Evolutionary conservation across 495 filamentous ascomycete genomes (phyloP), one percentile per base, ranked within the genome.

Genomic region (Margaritispora aquatica): DNA sequence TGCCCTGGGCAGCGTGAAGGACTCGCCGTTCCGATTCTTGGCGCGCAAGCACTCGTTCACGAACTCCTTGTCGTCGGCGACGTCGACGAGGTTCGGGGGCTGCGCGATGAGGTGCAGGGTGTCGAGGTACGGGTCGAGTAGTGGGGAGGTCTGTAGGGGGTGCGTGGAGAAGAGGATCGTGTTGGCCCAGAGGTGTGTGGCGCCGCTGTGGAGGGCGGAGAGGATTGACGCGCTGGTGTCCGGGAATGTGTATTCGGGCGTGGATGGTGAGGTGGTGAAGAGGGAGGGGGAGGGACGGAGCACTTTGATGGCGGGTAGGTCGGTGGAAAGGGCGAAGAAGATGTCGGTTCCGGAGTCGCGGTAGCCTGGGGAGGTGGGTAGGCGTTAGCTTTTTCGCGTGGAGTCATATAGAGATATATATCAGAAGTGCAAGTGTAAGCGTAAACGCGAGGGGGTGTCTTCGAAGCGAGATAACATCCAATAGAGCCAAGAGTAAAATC

Each of bases 301-400:
- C 4, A 70, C 59, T 4, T 55, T 51, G 36, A 71, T 58, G 19
- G 66, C 67, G 15, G 4, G 29, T 20, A 31, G 53, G n/a, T n/a
- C n/a, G 19, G 53, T 38, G 26, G 54, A 65, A 4, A 74, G 61
- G 0, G 64, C 64, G 54, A 67, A 71, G 48, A 68, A 65, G 38
- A 74, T 71, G 52, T 74, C 70, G 29, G 72, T 68, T 26, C 72
- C 70, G n/a, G 72, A 70, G 51, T 74, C 72, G 60, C 71, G 72
- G 49, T 73, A 74, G 41, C 68, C 72, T 74, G 51, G 1, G n/a
- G n/a, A n/a, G n/a, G n/a, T n/a, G n/a, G n/a, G n/a, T n/a, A n/a
- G n/a, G n/a, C n/a, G n/a, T n/a, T n/a, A n/a, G n/a, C n/a, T n/a
- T n/a, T n/a, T n/a, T n/a, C n/a, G n/a, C n/a, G n/a, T n/a, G n/a